Percentiles rank a stretch among this genome's conserved stretches.
These are phyloP conservation scores for Suillus spraguei DNA, from an alignment of 768 basidiomycete genomes.

Conservation along the genomic window DNA sequence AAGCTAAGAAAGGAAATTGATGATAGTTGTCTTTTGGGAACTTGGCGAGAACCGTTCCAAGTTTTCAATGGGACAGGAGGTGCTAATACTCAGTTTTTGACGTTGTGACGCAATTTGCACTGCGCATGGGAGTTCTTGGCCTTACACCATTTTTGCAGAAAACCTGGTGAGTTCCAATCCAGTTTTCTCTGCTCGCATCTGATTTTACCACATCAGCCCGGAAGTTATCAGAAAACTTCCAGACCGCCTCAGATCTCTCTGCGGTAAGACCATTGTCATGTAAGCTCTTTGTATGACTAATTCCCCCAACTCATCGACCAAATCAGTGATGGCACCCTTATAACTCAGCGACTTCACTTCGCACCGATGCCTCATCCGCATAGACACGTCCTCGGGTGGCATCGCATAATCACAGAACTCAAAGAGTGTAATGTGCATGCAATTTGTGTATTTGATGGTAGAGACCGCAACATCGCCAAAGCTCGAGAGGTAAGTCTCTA, in stretches of 20 bases:
- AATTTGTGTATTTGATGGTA: conserved; percentile 83
- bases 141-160: conserved; percentile 71
- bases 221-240: conserved; percentile 65
- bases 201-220: conserved; percentile 45
- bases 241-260: conserved; percentile 58
- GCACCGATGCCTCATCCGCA: conserved; percentile 61
- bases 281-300: conserved; percentile 36
- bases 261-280: conserved; percentile 77
- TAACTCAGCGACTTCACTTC: conserved; percentile 84
- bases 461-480: conserved; percentile 67
- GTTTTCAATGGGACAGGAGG: conserved; percentile 1
- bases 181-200: neutral
- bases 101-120: neutral
- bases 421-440: conserved; percentile 55
- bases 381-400: conserved; percentile 81
- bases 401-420: conserved; percentile 65
- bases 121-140: conserved; percentile 69
- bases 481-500: conserved; percentile 57
- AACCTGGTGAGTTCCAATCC: conserved; percentile 47
- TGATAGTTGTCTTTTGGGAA: neutral
- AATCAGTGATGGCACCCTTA: conserved; percentile 78
- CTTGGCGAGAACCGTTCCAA: neutral
- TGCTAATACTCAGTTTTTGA: neutral
- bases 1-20: conserved; percentile 16
- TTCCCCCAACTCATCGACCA: conserved; percentile 12